Base-by-base conservation (phyloP, 169 alveolate genomes). In the Plasmodium knowlesi region DNA sequence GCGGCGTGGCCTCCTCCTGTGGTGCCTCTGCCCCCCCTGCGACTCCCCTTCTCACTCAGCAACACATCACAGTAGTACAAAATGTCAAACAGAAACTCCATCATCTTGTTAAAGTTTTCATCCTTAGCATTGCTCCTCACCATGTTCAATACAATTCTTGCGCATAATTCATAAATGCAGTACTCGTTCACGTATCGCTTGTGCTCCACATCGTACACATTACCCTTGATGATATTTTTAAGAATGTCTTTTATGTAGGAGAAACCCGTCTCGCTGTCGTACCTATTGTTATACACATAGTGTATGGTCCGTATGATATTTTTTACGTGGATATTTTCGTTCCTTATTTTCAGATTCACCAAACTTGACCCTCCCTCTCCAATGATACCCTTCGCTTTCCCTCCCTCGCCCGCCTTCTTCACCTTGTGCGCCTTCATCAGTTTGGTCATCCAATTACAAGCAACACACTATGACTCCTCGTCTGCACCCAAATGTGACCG, bases 221-320 rank as follows among this genome's bases (percentile, higher is more conserved):
- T 81, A 3, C 94, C 94, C 53, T 81, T 89, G 14, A 89, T 89
- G 14, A 89, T 73, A 41, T 89, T 89, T 46, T 78, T 89, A 16
- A 89, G 71, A 10, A 89, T 70, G 74, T 89, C 94, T 89, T 89
- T 89, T 37, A 89, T 89, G 46, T 89, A 89, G 1, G 90, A 79
- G 82, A 89, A 89, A 6, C 94, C 89, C 19, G 94, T 89, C 54
- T 89, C 94, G 22, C 90, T 53, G 73, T 89, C 94, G 34, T 89
- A 89, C 54, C 73, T 89, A 81, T 81, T 89, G 81, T 54, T 81
- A 73, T 89, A 89, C 43, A 89, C 94, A 53, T 89, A 81, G 46
- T 89, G 83, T 78, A 89, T 89, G 4, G 94, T 89, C 72, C 94
- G 30, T 43, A 89, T 28, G 34, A 89, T 89, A 89, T 89, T 89